Evolutionary conservation across 2,329 filamentous ascomycete species (phyloP), one percentile per base, ranked within the genome.

Genomic region (Myriosclerotinia duriaeana): DNA sequence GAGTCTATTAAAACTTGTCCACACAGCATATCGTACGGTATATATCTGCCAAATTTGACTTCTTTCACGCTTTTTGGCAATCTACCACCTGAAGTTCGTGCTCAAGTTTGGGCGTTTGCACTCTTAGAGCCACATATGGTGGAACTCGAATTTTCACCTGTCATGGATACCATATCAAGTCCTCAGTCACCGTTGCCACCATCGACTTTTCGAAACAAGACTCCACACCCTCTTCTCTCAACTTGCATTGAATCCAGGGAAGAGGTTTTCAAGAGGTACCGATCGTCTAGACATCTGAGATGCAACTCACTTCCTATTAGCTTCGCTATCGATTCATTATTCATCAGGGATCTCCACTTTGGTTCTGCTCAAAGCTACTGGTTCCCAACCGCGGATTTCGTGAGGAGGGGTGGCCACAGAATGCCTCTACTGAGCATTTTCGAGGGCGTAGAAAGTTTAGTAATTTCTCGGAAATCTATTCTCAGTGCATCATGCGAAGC

Each of bases 401-500:
- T 58, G 15, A 44, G 40, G 38, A 58, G 17, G 30, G 55, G 15
- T 20, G 20, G 36, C 20, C n/a, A 48, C 17, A n/a, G 4, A 5
- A 26, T 50, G n/a, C 30, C n/a, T 48, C n/a, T 60, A 22, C 30
- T 36, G 58, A 22, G 30, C 4, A 60, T 38, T 15, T 60, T 60
- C 26, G 58, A 50, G 30, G 12, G 44, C n/a, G 58, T 60, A 26
- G 44, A 50, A 60, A 60, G 44, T 50, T 60, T 60, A 12, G 42
- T 50, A 40, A 50, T 60, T 48, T 50, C 56, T 50, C 56, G 44
- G 48, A n/a, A 46, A 60, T 60, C 56, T 15, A 48, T 60, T 48
- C 22, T 50, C 1, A n/a, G 14, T 26, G 58, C 44, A 22, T 30
- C 50, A 36, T 60, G 58, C 44, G 58, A 50, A 36, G 58, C 44